A percentile compares a stretch with the other conserved stretches of the same genome.
Evolutionary conservation across 2,329 filamentous ascomycete genomes (phyloP).

Genomic region (Claviceps spartinae): DNA sequence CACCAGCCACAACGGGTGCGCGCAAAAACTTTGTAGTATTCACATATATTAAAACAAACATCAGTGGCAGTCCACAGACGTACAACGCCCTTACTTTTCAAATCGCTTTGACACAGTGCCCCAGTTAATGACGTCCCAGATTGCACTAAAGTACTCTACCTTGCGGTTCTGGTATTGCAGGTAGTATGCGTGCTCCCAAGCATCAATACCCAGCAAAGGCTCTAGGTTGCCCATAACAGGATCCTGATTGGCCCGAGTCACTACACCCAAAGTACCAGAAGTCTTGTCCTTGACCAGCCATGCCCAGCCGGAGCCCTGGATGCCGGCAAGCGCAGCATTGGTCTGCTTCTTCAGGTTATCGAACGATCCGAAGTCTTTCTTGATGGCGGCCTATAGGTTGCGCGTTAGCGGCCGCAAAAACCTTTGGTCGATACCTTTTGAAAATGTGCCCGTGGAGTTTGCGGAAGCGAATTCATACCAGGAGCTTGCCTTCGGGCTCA

Average conservation of each 20-base stretch:
- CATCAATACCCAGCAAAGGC: slow-evolving; percentile 79
- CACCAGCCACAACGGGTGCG: neutral
- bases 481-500: slow-evolving; percentile 47
- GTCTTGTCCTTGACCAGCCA: slow-evolving; percentile 68
- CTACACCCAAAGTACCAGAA: slow-evolving; percentile 47
- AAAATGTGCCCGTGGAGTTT: neutral
- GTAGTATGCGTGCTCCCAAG: slow-evolving; percentile 95
- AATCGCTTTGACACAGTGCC: slow-evolving; percentile 74
- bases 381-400: slow-evolving; percentile 37
- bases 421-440: slow-evolving; percentile 17
- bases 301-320: slow-evolving; percentile 83
- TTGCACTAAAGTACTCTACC: slow-evolving; percentile 84
- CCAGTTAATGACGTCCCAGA: slow-evolving; percentile 97
- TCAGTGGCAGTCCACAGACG: neutral
- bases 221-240: slow-evolving; percentile 72
- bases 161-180: slow-evolving; percentile 95
- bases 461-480: slow-evolving; percentile 20
- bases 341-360: slow-evolving; percentile 52
- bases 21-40: neutral
- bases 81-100: slow-evolving; percentile 26
- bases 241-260: slow-evolving; percentile 76
- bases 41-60: neutral
- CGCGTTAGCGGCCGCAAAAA: neutral
- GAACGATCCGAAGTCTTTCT: slow-evolving; percentile 53
- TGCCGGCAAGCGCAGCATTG: slow-evolving; percentile 53